Evolutionary conservation across 2,329 filamentous ascomycete species (phyloP), one percentile per base, ranked within the genome.

Genomic region (Myriosclerotinia duriaeana): DNA sequence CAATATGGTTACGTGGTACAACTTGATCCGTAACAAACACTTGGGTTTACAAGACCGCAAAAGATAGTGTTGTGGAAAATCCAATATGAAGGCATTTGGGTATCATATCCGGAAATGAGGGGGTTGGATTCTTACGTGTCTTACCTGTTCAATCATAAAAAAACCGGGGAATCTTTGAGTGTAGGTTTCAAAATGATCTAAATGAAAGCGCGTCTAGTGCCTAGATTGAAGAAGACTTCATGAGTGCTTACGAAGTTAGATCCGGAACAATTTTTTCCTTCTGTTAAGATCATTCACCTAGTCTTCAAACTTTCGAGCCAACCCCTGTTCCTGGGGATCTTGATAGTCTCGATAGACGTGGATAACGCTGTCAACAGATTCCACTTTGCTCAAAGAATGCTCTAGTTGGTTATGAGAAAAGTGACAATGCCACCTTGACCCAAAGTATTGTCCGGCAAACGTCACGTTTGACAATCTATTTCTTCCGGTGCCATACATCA

Each of bases 121-220:
- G 20, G 61, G 20, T 22, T 15, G 11, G 1, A 17, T 11, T 48
- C 26, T 56, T 64, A 46, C 61, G 50, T 5, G 38, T 55, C n/a
- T 26, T 17, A 56, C 12, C 52, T 14, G 42, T 17, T 34, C 40
- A 11, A 30, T 44, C 11, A 8, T 15, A 22, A 17, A 5, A 60
- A 65, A 65, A 52, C 44, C 46, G 63, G 63, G 63, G 44, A 65
- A 60, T 22, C 22, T 50, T 40, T 17, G 40, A 42, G 7, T 60
- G 42, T 17, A 22, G 54, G 20, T 5, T 22, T 52, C 15, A 3
- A 60, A 52, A 60, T 14, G 36, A n/a, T 44, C 63, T 17, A 50
- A 5, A 26, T 5, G 22, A 30, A 50, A 50, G 53, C 14, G 9
- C n/a, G 20, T 48, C 38, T 38, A n/a, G 5, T 9, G 26, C 5